These are phyloP conservation scores for Helicostylum pulchrum DNA, from an alignment of 192 early-diverging fungal genomes.

Conservation along the genomic window DNA sequence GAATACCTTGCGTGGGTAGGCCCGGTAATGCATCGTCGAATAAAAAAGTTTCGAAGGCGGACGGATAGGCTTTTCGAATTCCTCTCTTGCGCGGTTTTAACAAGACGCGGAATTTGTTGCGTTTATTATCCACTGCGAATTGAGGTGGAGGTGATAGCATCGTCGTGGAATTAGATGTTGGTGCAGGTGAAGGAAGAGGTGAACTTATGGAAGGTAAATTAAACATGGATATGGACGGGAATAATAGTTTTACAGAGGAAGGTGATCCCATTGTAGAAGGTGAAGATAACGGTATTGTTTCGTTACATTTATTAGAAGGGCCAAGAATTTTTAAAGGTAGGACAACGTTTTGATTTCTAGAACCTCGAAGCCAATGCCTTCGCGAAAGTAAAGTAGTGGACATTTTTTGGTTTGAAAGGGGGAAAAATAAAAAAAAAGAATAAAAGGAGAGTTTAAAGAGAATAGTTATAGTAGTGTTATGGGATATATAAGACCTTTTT, in stretches of 20 bases:
- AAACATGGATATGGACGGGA: constrained; percentile 17
- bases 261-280: not conserved
- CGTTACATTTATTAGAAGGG: not conserved
- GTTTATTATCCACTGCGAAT: constrained; percentile 3
- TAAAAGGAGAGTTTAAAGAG: not conserved
- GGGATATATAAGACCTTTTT: no score
- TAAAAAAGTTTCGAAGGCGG: constrained; percentile 6
- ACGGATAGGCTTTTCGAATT: not conserved
- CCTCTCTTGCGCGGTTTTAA: not conserved
- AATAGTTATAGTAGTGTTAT: no score
- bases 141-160: not conserved
- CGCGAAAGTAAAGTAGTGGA: not conserved
- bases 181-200: not conserved
- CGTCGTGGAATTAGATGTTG: not conserved
- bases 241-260: constrained; percentile 10
- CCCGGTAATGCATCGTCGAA: constrained; percentile 1
- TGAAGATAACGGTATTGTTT: not conserved
- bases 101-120: not conserved
- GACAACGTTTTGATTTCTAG: not conserved
- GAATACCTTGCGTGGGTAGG: constrained; percentile 1
- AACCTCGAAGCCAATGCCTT: no score
- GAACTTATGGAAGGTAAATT: constrained; percentile 2
- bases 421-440: not conserved
- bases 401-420: not conserved
- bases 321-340: not conserved